Percentiles rank a stretch among this genome's conserved stretches.
Evolutionary conservation across 2,329 filamentous ascomycete genomes (phyloP).

Genomic region (Drechslera avenae): DNA sequence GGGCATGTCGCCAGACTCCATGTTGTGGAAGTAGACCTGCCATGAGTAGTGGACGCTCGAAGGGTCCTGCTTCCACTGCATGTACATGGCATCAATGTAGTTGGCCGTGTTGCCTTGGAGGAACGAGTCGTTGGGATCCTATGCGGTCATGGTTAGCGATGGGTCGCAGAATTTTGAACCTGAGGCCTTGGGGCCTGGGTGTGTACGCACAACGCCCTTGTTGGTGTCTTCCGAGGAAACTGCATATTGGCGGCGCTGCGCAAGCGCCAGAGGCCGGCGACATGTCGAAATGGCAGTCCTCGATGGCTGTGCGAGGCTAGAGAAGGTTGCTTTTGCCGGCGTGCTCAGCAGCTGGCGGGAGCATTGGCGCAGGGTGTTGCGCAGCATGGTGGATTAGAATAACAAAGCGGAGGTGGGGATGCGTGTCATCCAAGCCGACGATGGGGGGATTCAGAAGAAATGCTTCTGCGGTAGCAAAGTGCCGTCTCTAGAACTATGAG

Average conservation of each 20-base stretch:
- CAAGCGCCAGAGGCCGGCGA: conserved; percentile 54
- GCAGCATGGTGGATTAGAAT: conserved; percentile 66
- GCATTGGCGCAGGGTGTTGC: conserved; percentile 69
- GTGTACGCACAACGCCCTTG: conserved; percentile 67
- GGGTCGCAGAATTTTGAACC: conserved; percentile 19
- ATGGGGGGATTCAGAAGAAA: conserved; percentile 24
- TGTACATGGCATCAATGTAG: conserved; percentile 99
- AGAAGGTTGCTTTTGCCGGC: conserved; percentile 53
- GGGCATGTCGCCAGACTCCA: conserved; percentile 98
- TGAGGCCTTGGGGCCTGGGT: conserved; percentile 11
- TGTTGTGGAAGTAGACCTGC: conserved; percentile 99
- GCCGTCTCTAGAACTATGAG: conserved; percentile 17
- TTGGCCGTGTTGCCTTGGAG: conserved; percentile 95
- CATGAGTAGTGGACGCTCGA: conserved; percentile 95
- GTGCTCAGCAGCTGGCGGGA: conserved; percentile 67
- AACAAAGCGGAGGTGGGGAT: conserved; percentile 22
- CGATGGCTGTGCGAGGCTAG: conserved; percentile 46
- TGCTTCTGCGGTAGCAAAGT: conserved; percentile 26
- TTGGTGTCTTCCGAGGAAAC: conserved; percentile 62
- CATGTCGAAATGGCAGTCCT: conserved; percentile 53
- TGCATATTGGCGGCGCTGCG: conserved; percentile 62
- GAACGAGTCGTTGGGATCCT: conserved; percentile 94
- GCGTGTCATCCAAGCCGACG: conserved; percentile 41
- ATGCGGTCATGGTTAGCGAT: conserved; percentile 37
- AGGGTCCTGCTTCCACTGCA: conserved; percentile 94